A percentile compares a stretch with the other conserved stretches of the same genome.
Evolutionary conservation across 2,329 filamentous ascomycete species (phyloP).

Genomic region (Chaetomium strumarium): DNA sequence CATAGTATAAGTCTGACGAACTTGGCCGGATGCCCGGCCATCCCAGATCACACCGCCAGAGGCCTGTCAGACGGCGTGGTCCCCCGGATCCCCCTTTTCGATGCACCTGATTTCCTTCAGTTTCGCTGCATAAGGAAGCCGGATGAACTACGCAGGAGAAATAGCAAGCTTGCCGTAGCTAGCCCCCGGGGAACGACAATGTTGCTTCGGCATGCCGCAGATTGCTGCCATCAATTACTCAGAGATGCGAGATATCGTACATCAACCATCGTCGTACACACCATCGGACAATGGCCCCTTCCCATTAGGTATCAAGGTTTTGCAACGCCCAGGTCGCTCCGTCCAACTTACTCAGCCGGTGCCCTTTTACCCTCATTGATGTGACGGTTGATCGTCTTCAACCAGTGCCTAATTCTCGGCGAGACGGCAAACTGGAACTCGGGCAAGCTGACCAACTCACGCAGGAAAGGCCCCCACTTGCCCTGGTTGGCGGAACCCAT

Average conservation of each 20-base stretch:
- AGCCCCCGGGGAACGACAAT: not conserved
- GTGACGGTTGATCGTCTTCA: conserved; percentile 12
- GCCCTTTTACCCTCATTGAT: conserved; percentile 9
- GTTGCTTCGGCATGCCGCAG: not conserved
- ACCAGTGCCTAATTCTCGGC: conserved; percentile 25
- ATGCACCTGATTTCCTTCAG: not conserved
- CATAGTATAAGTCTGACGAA: not conserved
- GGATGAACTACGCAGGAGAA: not conserved
- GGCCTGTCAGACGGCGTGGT: not conserved
- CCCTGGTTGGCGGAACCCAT: conserved; percentile 16
- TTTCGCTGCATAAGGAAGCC: not conserved
- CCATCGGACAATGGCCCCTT: not conserved
- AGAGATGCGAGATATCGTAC: not conserved
- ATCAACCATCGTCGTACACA: not conserved
- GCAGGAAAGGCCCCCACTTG: conserved; percentile 26
- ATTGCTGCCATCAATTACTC: not conserved
- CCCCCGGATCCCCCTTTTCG: not conserved
- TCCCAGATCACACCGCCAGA: not conserved
- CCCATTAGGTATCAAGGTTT: not conserved
- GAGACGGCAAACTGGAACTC: conserved; percentile 32
- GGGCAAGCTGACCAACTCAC: conserved; percentile 32
- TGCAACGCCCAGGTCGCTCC: not conserved
- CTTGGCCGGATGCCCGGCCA: not conserved
- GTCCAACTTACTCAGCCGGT: not conserved
- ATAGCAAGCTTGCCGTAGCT: not conserved